These are phyloP conservation scores for Zoysia pacifica DNA, from an alignment of 176 grass and related monocot genomes.

Conservation along the genomic window DNA sequence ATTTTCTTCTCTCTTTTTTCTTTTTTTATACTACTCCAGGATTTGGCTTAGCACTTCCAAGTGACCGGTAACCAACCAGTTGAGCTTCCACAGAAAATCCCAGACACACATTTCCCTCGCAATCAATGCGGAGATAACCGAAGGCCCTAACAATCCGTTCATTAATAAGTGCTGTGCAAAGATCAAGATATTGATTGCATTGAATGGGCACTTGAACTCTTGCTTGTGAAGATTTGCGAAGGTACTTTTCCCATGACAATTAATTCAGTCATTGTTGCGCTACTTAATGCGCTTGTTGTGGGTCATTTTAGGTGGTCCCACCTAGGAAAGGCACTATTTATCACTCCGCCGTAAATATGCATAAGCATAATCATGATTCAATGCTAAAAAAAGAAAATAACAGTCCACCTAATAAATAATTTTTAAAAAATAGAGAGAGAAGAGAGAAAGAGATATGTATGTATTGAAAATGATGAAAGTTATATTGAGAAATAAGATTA, in stretches of 20 bases:
- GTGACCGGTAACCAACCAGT: background rate
- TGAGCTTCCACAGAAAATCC: constrained; percentile 36
- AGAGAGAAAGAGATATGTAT: too few relatives aligned
- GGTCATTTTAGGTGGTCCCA: constrained; percentile 33
- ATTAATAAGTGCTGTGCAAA: constrained; percentile 38
- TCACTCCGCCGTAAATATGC: background rate
- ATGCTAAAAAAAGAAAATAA: background rate
- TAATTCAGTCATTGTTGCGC: constrained; percentile 40
- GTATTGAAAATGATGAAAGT: too few relatives aligned
- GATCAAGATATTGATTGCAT: constrained; percentile 47
- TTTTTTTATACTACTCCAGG: background rate
- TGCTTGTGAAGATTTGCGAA: constrained; percentile 44
- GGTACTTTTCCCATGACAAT: constrained; percentile 45
- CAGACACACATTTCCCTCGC: background rate
- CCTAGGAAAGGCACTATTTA: background rate
- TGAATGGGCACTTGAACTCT: constrained; percentile 49
- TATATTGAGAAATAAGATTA: too few relatives aligned
- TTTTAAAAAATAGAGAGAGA: background rate
- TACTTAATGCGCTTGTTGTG: constrained; percentile 42
- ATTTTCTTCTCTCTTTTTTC: background rate
- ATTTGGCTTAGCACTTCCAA: background rate
- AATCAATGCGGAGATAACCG: constrained; percentile 45
- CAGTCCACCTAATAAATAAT: background rate
- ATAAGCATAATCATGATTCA: background rate
- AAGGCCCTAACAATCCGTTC: constrained; percentile 48